A percentile compares a stretch with the other conserved stretches of the same genome.
Evolutionary conservation across 2,329 filamentous ascomycete species (phyloP).

Genomic region (Calonectria henricotiae): DNA sequence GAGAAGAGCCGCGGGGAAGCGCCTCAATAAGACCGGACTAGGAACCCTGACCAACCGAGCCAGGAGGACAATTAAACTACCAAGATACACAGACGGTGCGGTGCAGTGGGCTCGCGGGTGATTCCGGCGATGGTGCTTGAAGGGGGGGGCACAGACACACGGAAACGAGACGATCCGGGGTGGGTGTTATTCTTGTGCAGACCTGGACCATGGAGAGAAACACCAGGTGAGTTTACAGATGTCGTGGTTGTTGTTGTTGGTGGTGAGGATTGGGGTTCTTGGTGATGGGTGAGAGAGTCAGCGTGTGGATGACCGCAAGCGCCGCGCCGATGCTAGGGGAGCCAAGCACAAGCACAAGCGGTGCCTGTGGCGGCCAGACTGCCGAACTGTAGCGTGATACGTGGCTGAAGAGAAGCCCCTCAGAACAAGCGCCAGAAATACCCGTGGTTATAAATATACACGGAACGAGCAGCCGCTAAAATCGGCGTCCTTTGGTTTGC

Average conservation of each 20-base stretch:
- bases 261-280: slow-evolving; percentile 23
- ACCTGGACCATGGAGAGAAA: slow-evolving; percentile 18
- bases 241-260: neutral
- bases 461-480: slow-evolving; percentile 10
- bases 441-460: slow-evolving; percentile 23
- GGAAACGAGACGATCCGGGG: slow-evolving; percentile 28
- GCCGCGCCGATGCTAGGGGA: slow-evolving; percentile 16
- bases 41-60: slow-evolving; percentile 1
- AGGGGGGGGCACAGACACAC: slow-evolving; percentile 15
- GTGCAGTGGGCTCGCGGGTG: slow-evolving; percentile 20
- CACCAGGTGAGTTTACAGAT: neutral
- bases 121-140: slow-evolving; percentile 17
- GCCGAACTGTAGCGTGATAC: slow-evolving; percentile 17
- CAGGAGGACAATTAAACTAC: slow-evolving; percentile 11
- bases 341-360: slow-evolving; percentile 4
- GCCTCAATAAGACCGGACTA: slow-evolving; percentile 27
- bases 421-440: slow-evolving; percentile 25
- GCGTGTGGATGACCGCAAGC: slow-evolving; percentile 24
- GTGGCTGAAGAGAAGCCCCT: slow-evolving; percentile 21
- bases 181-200: slow-evolving; percentile 12
- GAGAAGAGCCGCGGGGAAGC: slow-evolving; percentile 26
- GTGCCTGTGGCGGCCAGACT: slow-evolving; percentile 27
- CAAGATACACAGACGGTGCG: neutral
- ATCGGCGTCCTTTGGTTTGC: slow-evolving; percentile 3
- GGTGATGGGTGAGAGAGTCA: slow-evolving; percentile 1